Conservation (phyloP, 2,329 filamentous ascomycete genomes). For the Pseudogymnoascus sp. region DNA sequence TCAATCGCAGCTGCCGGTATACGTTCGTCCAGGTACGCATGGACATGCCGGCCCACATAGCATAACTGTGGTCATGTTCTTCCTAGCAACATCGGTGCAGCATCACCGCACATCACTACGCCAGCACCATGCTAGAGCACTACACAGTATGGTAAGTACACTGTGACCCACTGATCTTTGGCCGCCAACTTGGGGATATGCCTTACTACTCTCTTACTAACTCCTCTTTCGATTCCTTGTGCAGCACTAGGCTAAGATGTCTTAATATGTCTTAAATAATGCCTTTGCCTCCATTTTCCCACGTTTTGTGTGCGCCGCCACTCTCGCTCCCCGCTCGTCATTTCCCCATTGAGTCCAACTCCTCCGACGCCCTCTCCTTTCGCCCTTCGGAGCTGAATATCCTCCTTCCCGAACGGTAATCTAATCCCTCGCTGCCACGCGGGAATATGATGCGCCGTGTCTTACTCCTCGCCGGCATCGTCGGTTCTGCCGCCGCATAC, state of each 20-base stretch:
- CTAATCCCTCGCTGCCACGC: neutral
- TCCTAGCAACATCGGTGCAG: neutral
- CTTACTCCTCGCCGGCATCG: slow-evolving; percentile 5
- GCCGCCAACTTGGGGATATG: neutral
- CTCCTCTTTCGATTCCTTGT: neutral
- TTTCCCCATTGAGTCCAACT: neutral
- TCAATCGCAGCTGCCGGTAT: neutral
- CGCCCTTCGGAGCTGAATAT: neutral
- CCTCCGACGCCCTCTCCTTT: neutral
- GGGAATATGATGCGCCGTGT: slow-evolving; percentile 6
- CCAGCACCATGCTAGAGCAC: neutral
- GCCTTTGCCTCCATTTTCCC: neutral
- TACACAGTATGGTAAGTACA: neutral
- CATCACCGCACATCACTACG: neutral
- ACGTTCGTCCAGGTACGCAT: neutral
- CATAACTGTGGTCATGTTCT: neutral
- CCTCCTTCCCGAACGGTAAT: neutral
- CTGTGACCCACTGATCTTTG: neutral
- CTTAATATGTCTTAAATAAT: slow-evolving; percentile 8
- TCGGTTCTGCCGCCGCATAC: neutral
- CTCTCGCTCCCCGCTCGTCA: neutral
- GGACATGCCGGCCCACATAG: neutral
- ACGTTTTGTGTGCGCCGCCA: neutral
- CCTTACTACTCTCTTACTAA: slow-evolving; percentile 7
- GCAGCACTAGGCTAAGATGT: slow-evolving; percentile 1